Base-by-base conservation (phyloP, 768 basidiomycete species). In the Lactifluus hygrophoroides region DNA sequence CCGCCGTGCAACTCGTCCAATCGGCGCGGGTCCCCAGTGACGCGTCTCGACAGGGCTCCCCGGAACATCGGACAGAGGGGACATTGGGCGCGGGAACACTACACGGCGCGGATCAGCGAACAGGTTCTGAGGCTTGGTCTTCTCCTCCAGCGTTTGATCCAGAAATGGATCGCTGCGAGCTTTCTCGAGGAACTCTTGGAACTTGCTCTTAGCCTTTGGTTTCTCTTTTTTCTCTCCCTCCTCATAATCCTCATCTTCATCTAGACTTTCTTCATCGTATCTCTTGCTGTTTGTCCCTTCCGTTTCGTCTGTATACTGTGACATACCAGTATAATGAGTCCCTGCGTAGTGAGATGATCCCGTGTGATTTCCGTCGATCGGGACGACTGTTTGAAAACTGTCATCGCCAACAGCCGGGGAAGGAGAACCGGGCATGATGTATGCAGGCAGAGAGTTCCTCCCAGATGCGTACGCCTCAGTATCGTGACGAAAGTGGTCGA, bases 21-120 rank as follows among this genome's bases (percentile, higher is more conserved):
- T 71, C 7, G 93, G 93, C 1, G 90, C 88, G 16, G 92, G 90
- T 5, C 93, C 93, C 71, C 91, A 95, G 70, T 94, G 91, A 45
- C 80, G 81, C 11, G 86, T 90, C 64, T 83, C 83, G 1, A 78
- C 62, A 0, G 81, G 82, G 0, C 78, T 62, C 19, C 25, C 62
- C 5, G 73, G 71, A 2, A 77, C 76, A 44, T 72, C 71, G 5
- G 74, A 74, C 35, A 21, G 71, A 68, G n/a, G 68, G 66, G 55
- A 71, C 61, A 66, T 14, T 69, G 70, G 44, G 60, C 64, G 38
- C 2, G 53, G 43, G 23, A 55, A 65, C 1, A 52, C 25, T 2
- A 60, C 53, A 21, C 53, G 47, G 27, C 44, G 52, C 27, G 64
- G 53, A 43, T 64, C 58, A 25, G 56, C 52, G 40, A 65, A 62